Base-by-base conservation (phyloP, 202 grass and related monocot species). In the Setaria viridis region DNA sequence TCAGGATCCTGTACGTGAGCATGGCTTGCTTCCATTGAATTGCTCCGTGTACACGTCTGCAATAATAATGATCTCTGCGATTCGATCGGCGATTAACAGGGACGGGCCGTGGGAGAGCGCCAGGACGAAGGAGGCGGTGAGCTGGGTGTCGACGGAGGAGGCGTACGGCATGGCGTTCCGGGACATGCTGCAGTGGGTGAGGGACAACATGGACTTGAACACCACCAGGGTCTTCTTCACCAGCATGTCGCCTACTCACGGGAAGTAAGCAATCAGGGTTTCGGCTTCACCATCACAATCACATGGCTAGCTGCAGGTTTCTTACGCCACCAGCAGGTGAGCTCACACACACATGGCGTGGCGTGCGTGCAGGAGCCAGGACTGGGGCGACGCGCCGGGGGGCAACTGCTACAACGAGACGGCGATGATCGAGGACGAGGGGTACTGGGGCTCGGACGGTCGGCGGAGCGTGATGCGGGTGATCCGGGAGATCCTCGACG, bases 331-430 rank as follows among this genome's bases (percentile, higher is more conserved):
- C 56, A 25, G 25, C 45, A 49, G 4, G 13, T 11, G 48, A 17
- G 51, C 14, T 17, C 14, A 19, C 51, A 7, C 51, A 54, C 5
- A 1, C 14, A 46, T 10, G 43, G 15, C 39, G 39, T 41, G 39
- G 51, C 5, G 16, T 41, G 32, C 7, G 14, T 35, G 48, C 74
- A 96, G 91, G 93, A 93, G 95, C 83, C 70, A 88, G 80, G 95
- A 98, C 10, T 98, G 93, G 93, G 95, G 95, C 5, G 93, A 17
- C 29, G 62, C 33, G 46, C 11, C 67, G 17, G 87, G 93, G 0
- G 70, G 74, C 4, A 98, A 98, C 82, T 98, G 95, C 89, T 93
- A 93, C 89, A 93, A 93, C 51, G 67, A 98, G 74, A 95, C 93
- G 37, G 82, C 55, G n/a, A 87, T 98, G 85, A 85, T 98, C 67